A percentile compares a stretch with the other conserved stretches of the same genome.
phyloP scores from a whole-genome alignment of 2,329 filamentous ascomycete species.

The Colletotrichum orchidophilum region DNA sequence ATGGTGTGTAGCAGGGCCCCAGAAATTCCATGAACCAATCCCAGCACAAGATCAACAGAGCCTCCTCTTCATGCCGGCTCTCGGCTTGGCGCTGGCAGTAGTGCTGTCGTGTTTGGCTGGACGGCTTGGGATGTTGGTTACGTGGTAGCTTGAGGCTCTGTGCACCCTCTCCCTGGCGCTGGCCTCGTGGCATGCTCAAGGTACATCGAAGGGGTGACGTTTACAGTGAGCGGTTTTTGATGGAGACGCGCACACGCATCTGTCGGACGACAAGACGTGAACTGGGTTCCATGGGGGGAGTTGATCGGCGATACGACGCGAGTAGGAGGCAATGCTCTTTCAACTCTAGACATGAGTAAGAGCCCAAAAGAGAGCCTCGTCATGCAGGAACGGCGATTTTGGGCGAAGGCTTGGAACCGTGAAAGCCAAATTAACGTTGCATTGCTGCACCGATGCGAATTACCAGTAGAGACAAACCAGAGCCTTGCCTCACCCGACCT shows the following conservation, averaged over 20 bases:
- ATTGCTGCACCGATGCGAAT: slow-evolving; percentile 7
- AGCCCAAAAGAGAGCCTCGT: background rate
- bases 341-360: background rate
- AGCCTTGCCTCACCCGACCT: background rate
- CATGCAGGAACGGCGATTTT: slow-evolving; percentile 11
- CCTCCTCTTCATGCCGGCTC: slow-evolving; percentile 13
- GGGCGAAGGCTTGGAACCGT: background rate
- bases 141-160: background rate
- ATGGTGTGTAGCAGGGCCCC: slow-evolving; percentile 31
- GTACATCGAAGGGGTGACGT: background rate
- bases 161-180: background rate
- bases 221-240: background rate
- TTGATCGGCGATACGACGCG: slow-evolving; percentile 8
- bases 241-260: slow-evolving; percentile 1
- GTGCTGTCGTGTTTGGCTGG: background rate
- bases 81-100: slow-evolving; percentile 17
- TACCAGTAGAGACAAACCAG: background rate
- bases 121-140: background rate
- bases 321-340: background rate
- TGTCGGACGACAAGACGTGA: slow-evolving; percentile 19
- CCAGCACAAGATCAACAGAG: slow-evolving; percentile 17
- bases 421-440: slow-evolving; percentile 24
- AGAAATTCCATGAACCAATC: slow-evolving; percentile 33
- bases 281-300: background rate
- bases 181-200: slow-evolving; percentile 23